Percentiles rank a stretch among this genome's conserved stretches.
Conservation (phyloP, 148 eudicot species). For the Fagopyrum tataricum region DNA sequence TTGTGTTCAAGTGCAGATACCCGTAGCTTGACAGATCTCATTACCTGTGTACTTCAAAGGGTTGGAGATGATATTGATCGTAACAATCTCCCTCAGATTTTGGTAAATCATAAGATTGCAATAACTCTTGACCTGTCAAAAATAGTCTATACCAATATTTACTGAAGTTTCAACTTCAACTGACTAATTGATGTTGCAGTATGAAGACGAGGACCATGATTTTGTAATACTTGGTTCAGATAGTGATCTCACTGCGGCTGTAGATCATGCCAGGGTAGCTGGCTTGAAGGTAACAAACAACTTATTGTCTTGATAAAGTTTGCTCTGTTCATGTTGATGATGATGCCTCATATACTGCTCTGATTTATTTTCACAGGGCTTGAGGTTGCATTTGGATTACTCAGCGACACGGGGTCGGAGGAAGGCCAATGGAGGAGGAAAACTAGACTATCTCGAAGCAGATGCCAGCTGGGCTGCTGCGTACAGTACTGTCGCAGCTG, state of each 20-base stretch:
- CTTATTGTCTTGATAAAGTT: not conserved
- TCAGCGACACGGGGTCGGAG: constrained; percentile 36
- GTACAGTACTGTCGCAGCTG: constrained; percentile 74
- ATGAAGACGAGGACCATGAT: constrained; percentile 95
- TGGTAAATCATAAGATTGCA: constrained; percentile 36
- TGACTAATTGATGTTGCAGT: constrained; percentile 36
- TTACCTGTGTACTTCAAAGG: constrained; percentile 86
- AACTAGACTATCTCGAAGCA: constrained; percentile 48
- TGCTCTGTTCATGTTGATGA: not conserved
- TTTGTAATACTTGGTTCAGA: constrained; percentile 79
- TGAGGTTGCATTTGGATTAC: constrained; percentile 66
- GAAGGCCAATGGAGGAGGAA: constrained; percentile 32
- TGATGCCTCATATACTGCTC: not conserved
- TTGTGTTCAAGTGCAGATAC: constrained; percentile 37
- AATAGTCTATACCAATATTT: no score
- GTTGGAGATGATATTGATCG: constrained; percentile 89
- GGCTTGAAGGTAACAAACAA: constrained; percentile 73
- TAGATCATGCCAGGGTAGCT: constrained; percentile 80
- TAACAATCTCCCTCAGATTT: constrained; percentile 62
- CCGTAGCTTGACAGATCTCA: constrained; percentile 65
- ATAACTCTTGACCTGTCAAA: not conserved
- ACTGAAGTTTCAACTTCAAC: not conserved
- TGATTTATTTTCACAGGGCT: constrained; percentile 38
- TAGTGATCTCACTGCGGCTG: constrained; percentile 87
- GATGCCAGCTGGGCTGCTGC: constrained; percentile 82